phyloP scores from a whole-genome alignment of 208 protist genomes.

The Leishmania martiniquensis region DNA sequence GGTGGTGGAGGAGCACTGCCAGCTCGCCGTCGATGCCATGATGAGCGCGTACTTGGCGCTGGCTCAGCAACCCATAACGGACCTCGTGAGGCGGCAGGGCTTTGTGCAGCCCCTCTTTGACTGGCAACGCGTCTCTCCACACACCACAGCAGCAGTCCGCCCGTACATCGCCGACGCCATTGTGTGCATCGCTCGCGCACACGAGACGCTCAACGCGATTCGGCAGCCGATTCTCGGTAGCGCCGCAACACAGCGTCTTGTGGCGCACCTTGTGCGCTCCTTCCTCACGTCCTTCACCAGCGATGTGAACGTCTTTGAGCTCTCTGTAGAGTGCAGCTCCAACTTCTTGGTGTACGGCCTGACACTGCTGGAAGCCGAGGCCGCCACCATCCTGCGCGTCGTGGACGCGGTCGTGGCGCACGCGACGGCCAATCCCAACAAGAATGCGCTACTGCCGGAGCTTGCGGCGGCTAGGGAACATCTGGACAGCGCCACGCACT shows the following conservation, averaged over 20 bases:
- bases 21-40: slow-evolving; percentile 85
- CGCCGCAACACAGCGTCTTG: slow-evolving; percentile 75
- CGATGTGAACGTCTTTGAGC: slow-evolving; percentile 82
- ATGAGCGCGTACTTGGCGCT: slow-evolving; percentile 71
- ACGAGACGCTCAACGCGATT: slow-evolving; percentile 72
- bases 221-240: slow-evolving; percentile 76
- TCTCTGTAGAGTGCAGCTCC: slow-evolving; percentile 77
- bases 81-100: slow-evolving; percentile 56
- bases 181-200: slow-evolving; percentile 65
- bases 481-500: slow-evolving; percentile 10
- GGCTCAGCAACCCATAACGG: slow-evolving; percentile 76
- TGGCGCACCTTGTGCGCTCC: slow-evolving; percentile 61
- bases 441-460: slow-evolving; percentile 36
- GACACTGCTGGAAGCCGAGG: slow-evolving; percentile 82
- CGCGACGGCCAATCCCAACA: slow-evolving; percentile 26
- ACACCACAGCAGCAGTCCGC: slow-evolving; percentile 66
- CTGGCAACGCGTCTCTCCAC: slow-evolving; percentile 78
- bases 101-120: slow-evolving; percentile 80
- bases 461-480: slow-evolving; percentile 18
- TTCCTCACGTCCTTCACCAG: slow-evolving; percentile 70
- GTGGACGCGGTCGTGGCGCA: slow-evolving; percentile 54
- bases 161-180: slow-evolving; percentile 82
- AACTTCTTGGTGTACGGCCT: slow-evolving; percentile 71
- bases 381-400: slow-evolving; percentile 57
- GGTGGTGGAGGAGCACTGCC: slow-evolving; percentile 80